These are phyloP conservation scores for Isoetes engelmannii DNA, from an alignment of 83 land plant genomes.

Conservation along the genomic window DNA sequence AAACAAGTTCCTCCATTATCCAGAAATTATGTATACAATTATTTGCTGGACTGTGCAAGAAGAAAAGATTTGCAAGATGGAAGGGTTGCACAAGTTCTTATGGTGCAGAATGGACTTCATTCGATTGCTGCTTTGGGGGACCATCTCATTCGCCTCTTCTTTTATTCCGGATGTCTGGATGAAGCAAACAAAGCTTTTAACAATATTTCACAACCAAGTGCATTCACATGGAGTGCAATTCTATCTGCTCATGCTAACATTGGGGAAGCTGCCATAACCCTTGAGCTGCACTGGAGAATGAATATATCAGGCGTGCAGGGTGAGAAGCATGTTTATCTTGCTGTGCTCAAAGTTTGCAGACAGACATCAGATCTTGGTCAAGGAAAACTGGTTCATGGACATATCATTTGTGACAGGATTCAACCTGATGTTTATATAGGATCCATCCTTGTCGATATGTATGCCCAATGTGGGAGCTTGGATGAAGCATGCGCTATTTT, in stretches of 20 bases:
- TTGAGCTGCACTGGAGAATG: neutral
- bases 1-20: too few relatives aligned
- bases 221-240: conserved; percentile 11
- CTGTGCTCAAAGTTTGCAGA: conserved; percentile 7
- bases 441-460: neutral
- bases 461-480: conserved; percentile 1
- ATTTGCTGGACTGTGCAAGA: too few relatives aligned
- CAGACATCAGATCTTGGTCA: neutral
- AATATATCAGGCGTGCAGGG: neutral
- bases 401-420: conserved; percentile 1
- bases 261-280: neutral
- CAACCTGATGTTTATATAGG: neutral
- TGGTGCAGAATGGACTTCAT: too few relatives aligned
- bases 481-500: neutral
- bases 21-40: too few relatives aligned
- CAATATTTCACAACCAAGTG: neutral
- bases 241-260: conserved; percentile 13
- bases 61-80: too few relatives aligned
- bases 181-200: too few relatives aligned
- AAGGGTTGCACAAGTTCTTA: too few relatives aligned
- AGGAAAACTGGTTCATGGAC: conserved; percentile 1
- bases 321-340: conserved; percentile 10
- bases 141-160: too few relatives aligned
- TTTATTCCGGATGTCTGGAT: too few relatives aligned
- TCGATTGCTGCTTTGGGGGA: too few relatives aligned